Base-by-base conservation (phyloP, 148 eudicot species). In the Persicaria maculosa region DNA sequence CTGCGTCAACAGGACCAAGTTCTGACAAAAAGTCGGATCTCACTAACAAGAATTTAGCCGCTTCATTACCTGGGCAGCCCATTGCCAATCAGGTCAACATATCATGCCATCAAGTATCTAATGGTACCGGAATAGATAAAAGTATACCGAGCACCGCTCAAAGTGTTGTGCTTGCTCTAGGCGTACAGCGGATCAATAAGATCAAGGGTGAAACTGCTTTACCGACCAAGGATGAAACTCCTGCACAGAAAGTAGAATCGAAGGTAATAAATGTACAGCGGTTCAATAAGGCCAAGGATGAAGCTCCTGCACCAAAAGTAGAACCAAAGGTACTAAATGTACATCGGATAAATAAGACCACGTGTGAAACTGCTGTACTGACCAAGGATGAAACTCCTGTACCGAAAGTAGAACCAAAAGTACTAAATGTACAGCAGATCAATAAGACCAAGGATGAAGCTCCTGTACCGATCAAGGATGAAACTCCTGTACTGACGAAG, bases 151-250 rank as follows among this genome's bases (percentile, higher is more conserved):
- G 75, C 61, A 73, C 40, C 69, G 78, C 61, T 62, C 76, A 74
- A 80, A 80, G 75, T 68, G 74, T 79, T 80, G 78, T 68, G 64
- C 74, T 62, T 74, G 84, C 70, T 74, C 77, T 69, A 25, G 57
- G 62, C 79, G 81, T 70, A 77, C 87, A 74, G 31, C 75, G 73
- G 31, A 73, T 48, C 74, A 43, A 43, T n/a, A 88, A 73, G 74
- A 79, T 78, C 53, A 74, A 73, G 59, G 81, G 74, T 46, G 83
- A 75, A 70, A 79, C 79, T 54, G 59, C 79, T 79, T 79, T 79
- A 45, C 75, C 76, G 54, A 80, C 40, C 40, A 31, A 73, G 59
- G 81, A 76, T 46, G 83, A 75, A 70, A 79, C 79, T 54, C 65
- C 79, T 79, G 80, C 78, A 45, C 75, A 74, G 59, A 80, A 83